A percentile compares a stretch with the other conserved stretches of the same genome.
These are phyloP conservation scores for Sporobolomyces phaffii DNA, from an alignment of 768 basidiomycete species.

Conservation along the genomic window DNA sequence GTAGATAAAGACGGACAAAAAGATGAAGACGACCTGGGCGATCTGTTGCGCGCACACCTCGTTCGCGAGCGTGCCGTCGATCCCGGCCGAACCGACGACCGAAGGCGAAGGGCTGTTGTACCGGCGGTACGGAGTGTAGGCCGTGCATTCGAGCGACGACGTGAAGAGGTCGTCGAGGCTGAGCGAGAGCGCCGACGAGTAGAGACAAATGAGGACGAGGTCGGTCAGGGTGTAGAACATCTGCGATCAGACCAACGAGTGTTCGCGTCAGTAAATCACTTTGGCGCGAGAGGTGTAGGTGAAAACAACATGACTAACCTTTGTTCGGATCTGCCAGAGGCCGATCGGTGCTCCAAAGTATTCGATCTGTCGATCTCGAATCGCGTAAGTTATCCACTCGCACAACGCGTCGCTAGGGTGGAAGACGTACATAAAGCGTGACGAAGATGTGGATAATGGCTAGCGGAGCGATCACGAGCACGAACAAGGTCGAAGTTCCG, in stretches of 20 bases:
- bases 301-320: constrained; percentile 51
- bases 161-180: constrained; percentile 90
- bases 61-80: constrained; percentile 46
- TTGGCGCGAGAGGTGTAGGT: not conserved
- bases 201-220: constrained; percentile 81
- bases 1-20: constrained; percentile 70
- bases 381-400: constrained; percentile 10
- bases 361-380: constrained; percentile 58
- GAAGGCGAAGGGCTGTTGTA: constrained; percentile 18
- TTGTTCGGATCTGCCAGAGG: constrained; percentile 81
- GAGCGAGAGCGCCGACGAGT: constrained; percentile 81
- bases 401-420: constrained; percentile 35
- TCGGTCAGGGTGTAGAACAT: constrained; percentile 66
- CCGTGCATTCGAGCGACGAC: constrained; percentile 69
- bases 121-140: constrained; percentile 46
- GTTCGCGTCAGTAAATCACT: no score
- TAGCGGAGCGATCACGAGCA: constrained; percentile 76
- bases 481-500: constrained; percentile 75
- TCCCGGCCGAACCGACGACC: constrained; percentile 21
- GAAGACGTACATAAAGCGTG: constrained; percentile 64
- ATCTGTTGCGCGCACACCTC: constrained; percentile 68
- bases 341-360: constrained; percentile 88
- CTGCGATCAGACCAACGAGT: no score
- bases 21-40: constrained; percentile 69
- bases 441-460: constrained; percentile 78